Base-by-base conservation (phyloP, 768 basidiomycete species). In the Kwoniella dendrophila region DNA sequence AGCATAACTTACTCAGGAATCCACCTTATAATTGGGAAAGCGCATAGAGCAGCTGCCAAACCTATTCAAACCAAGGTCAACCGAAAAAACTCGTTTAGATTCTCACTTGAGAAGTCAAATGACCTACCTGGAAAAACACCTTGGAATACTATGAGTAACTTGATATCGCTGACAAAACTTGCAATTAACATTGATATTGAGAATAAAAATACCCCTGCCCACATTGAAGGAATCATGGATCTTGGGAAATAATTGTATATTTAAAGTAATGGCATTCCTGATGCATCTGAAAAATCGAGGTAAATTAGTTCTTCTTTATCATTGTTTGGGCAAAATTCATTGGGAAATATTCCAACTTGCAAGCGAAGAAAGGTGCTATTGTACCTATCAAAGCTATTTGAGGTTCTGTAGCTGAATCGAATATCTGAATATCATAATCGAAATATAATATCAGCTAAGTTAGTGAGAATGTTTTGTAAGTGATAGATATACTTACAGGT, bases 21-120 rank as follows among this genome's bases (percentile, higher is more conserved):
- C 67, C 67, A 69, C 18, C 64, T 52, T 33, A 69, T 69, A 38
- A 69, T 58, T 12, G 67, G 67, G 38, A 65, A 65, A 1, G 64
- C 67, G 32, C 56, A 58, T 1, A 69, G 30, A 16, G 63, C 63
- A 0, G 59, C 67, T 8, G 67, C 67, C 16, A 61, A 16, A 5
- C 67, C 66, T 67, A 27, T 1, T 38, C 8, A 38, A 38, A 8
- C 8, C 36, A 38, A 38, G 36, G 18, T 38, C 8, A 38, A 18
- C 18, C n/a, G n/a, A n/a, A n/a, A n/a, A n/a, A n/a, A n/a, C n/a
- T n/a, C n/a, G n/a, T n/a, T n/a, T n/a, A 38, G 18, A 8, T 38
- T 38, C 36, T 8, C 8, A 38, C 18, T 38, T 38, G 8, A 38
- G 36, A 38, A 44, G 20, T 32, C 5, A 29, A 8, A 58, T 10